Evolutionary conservation across 164 flowering plant species (phyloP).

Genomic region (Magnolia changhungtana): DNA sequence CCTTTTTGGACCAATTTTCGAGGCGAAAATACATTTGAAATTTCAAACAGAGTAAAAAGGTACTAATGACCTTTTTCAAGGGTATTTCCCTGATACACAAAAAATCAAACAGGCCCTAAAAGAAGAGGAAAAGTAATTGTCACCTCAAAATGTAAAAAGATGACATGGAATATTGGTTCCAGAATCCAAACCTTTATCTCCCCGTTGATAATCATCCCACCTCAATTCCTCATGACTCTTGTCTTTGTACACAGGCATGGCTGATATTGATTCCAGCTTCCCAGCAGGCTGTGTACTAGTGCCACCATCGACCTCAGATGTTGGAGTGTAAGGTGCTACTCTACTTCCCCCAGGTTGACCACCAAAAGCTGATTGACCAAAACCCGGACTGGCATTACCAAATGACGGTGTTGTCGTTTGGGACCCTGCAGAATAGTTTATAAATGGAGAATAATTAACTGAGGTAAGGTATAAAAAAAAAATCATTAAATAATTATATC

Average conservation of each 20-base stretch:
- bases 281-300: constrained; percentile 56
- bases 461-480: background rate
- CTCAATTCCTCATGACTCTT: constrained; percentile 97
- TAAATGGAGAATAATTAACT: background rate
- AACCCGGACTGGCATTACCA: constrained; percentile 41
- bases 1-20: too few species aligned
- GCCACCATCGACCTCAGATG: constrained; percentile 62
- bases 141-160: background rate
- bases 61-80: too few species aligned
- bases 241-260: constrained; percentile 89
- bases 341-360: constrained; percentile 83
- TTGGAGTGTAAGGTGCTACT: constrained; percentile 58
- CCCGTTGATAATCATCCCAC: constrained; percentile 96
- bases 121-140: background rate
- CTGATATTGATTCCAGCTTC: constrained; percentile 92
- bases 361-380: constrained; percentile 66
- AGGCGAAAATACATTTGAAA: too few species aligned
- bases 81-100: too few species aligned
- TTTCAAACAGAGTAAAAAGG: too few species aligned
- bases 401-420: constrained; percentile 64
- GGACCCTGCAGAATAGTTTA: constrained; percentile 42
- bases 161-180: background rate
- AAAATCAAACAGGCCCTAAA: background rate
- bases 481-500: background rate
- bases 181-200: constrained; percentile 67